phyloP scores from a whole-genome alignment of 495 filamentous ascomycete species.

The Penicillium psychrofluorescens region DNA sequence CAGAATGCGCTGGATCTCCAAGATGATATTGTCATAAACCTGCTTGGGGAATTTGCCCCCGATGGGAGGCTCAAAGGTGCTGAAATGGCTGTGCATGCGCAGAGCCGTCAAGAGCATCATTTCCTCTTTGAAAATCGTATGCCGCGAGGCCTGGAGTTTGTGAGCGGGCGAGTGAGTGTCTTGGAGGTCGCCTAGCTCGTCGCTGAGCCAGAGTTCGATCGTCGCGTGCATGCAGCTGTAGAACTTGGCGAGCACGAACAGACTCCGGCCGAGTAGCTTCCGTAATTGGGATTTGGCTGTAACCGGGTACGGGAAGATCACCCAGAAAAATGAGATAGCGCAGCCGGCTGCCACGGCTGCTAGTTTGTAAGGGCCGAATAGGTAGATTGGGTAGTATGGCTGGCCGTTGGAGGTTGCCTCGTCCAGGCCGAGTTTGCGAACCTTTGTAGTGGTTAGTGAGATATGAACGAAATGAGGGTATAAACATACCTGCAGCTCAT shows the following conservation, averaged over 20 bases:
- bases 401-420: constrained; percentile 55
- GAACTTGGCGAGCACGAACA: constrained; percentile 67
- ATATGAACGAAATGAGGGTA: not conserved
- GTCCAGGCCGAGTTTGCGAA: constrained; percentile 53
- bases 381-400: constrained; percentile 60
- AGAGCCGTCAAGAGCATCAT: constrained; percentile 25
- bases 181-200: constrained; percentile 48
- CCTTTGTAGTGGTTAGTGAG: constrained; percentile 20
- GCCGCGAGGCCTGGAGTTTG: constrained; percentile 13
- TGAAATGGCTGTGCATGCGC: constrained; percentile 27
- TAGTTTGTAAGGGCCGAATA: constrained; percentile 62
- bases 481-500: constrained; percentile 57
- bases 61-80: constrained; percentile 27
- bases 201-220: constrained; percentile 49
- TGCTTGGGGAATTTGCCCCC: constrained; percentile 30
- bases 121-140: constrained; percentile 26
- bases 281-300: constrained; percentile 62
- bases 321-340: constrained; percentile 70
- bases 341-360: constrained; percentile 62
- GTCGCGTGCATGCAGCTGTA: constrained; percentile 63
- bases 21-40: constrained; percentile 25
- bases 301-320: constrained; percentile 66
- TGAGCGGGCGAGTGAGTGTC: constrained; percentile 11
- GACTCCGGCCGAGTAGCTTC: constrained; percentile 53
- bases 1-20: constrained; percentile 40